Evolutionary conservation across 2,329 filamentous ascomycete species (phyloP), one percentile per base, ranked within the genome.

Genomic region (Orbilia ellipsospora): DNA sequence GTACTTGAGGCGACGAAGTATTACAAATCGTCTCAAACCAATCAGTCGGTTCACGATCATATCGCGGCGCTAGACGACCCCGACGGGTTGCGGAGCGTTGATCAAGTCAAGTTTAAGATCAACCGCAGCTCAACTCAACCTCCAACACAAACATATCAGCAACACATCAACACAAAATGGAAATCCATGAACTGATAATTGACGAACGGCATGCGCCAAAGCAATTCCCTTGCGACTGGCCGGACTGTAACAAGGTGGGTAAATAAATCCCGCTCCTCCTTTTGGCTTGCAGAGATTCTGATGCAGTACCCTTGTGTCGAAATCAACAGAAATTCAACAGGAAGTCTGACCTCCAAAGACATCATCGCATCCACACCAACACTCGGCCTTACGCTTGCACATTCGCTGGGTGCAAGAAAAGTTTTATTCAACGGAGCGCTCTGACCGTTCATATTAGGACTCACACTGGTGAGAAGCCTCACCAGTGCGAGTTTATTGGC

Each of bases 351-450:
- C 83, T 91, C 74, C 88, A 90, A 80, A 86, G 89, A 80, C 89
- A 91, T 80, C 90, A 90, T 80, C 86, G 89, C 77, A 91, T 91
- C 80, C 89, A 91, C 82, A 91, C 89, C 64, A 90, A 90, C 80
- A 89, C 91, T 81, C 84, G 89, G 18, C 89, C 89, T 8, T 90
- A 90, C 80, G 84, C 85, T 31, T 91, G 89, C 82, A 84, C 83
- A 66, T 86, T 84, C 7, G 84, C 85, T 7, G 87, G 86, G 4
- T 91, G 89, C 80, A 87, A 88, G 52, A 91, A 91, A 83, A 89
- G 88, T 81, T 91, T 91, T 81, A 91, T 91, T 77, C 89, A 91
- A 80, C 84, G 89, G 75, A 91, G 89, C 81, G 89, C 89, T 45
- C 82, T 91, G 78, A 91, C 89, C 1, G 89, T 91, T 48, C 90